Evolutionary conservation across 2,329 filamentous ascomycete genomes (phyloP), one percentile per base, ranked within the genome.

Genomic region (Xylariaceae sp.): DNA sequence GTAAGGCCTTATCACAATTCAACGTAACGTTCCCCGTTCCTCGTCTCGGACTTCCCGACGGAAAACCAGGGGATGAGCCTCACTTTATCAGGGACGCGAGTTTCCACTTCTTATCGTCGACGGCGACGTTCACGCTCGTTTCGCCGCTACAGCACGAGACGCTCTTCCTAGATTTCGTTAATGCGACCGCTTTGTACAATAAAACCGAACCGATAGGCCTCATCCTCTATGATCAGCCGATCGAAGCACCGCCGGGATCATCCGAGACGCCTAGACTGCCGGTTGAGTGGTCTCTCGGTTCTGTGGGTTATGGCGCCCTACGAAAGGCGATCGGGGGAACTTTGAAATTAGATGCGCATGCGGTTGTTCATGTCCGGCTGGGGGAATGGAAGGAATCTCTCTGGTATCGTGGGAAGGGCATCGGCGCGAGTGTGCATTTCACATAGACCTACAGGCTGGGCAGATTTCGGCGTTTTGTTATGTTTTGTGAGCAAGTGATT

Each of bases 161-260:
- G 0, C 75, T 97, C 15, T 89, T 86, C 67, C 82, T 99, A 63
- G 90, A 90, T 44, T 81, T 80, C 54, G 82, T 97, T 67, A 88
- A 96, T 69, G 93, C 93, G 5, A 91, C 88, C 1, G 92, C 94
- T 0, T 88, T 86, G 62, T 95, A 96, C 73, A 91, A 96, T 64
- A 83, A 89, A 61, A 89, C 86, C 7, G 85, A 93, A 55, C 82
- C 86, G 1, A 80, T 96, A 0, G 94, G 92, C 1, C 83, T 80
- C 30, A 97, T 97, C 59, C 66, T 88, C 23, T 90, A 94, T 71
- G 80, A 87, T 45, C 71, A 85, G 13, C 85, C 89, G 0, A 93
- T 97, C 68, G 82, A 85, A 1, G 88, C 92, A 1, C 87, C 88
- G 0, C 91, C 92, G 0, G 90, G 92, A 0, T 72, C 83, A 1